Evolutionary conservation across 148 eudicot species (phyloP).

Genomic region (Rhododendron kiyosumense): DNA sequence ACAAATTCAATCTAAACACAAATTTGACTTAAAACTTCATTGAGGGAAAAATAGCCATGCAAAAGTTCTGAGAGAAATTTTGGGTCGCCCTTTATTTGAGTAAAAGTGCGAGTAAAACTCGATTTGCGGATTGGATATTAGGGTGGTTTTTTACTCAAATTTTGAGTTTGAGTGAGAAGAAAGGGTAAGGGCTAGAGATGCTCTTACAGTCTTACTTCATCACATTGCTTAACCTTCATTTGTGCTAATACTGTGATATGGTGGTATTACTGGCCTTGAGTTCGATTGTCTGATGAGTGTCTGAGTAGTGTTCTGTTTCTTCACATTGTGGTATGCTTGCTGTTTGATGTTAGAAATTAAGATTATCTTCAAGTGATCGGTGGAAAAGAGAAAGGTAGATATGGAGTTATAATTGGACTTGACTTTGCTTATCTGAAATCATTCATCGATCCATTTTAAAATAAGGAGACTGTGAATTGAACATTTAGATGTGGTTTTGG

Average conservation of each 20-base stretch:
- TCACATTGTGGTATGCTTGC: neutral
- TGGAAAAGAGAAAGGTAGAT: neutral
- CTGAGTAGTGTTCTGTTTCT: neutral
- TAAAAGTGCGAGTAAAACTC: neutral
- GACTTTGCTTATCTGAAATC: neutral
- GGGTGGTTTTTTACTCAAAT: neutral
- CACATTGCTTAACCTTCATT: neutral
- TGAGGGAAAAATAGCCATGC: neutral
- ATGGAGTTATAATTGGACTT: neutral
- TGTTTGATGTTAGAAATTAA: neutral
- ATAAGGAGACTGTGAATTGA: neutral
- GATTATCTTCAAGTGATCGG: neutral
- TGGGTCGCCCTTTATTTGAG: no score
- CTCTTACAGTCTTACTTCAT: neutral
- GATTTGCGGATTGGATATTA: neutral
- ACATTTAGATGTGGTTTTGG: neutral
- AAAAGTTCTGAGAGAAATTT: no score
- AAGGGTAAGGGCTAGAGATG: neutral
- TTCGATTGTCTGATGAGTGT: neutral
- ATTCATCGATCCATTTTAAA: neutral
- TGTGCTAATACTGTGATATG: neutral
- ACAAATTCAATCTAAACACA: neutral
- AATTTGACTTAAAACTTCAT: neutral
- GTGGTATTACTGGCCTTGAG: neutral
- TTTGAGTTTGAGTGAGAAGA: neutral